Conservation (phyloP, 164 flowering plant species). For the Annona squamosa region DNA sequence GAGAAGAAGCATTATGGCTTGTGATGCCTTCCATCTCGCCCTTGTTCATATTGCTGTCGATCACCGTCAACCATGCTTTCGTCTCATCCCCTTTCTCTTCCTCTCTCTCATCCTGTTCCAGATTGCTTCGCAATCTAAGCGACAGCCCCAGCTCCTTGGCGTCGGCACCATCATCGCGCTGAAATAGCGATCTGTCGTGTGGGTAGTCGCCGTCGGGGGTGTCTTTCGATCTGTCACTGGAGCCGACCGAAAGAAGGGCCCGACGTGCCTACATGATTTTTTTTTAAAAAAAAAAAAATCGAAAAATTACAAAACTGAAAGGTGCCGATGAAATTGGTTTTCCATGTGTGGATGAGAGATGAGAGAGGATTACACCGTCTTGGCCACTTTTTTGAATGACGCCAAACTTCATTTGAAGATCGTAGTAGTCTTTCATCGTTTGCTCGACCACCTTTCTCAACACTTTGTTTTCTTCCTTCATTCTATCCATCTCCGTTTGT, state of each 20-base stretch:
- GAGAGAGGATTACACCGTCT: slow-evolving; percentile 16
- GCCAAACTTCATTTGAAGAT: slow-evolving; percentile 51
- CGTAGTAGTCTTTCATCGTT: slow-evolving; percentile 53
- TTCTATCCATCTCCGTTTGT: slow-evolving; percentile 45
- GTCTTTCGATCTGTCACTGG: slow-evolving; percentile 8
- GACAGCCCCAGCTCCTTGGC: slow-evolving; percentile 47
- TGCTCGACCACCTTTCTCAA: slow-evolving; percentile 56
- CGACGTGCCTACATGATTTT: slow-evolving; percentile 27
- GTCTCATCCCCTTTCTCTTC: slow-evolving; percentile 15
- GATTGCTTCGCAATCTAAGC: slow-evolving; percentile 32
- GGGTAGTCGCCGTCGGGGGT: slow-evolving; percentile 3
- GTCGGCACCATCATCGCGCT: slow-evolving; percentile 13
- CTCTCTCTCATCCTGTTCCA: slow-evolving; percentile 11
- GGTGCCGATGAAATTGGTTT: neutral
- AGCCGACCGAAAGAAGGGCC: slow-evolving; percentile 28
- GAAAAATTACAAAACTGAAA: neutral
- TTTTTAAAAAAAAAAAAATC: neutral
- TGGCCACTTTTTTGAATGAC: slow-evolving; percentile 14
- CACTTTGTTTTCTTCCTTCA: slow-evolving; percentile 63
- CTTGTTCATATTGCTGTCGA: slow-evolving; percentile 18
- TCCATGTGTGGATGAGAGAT: neutral
- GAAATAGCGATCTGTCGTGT: slow-evolving; percentile 9
- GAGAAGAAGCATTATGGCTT: slow-evolving; percentile 27
- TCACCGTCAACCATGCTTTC: slow-evolving; percentile 8
- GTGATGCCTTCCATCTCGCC: slow-evolving; percentile 27